Evolutionary conservation across 2,329 filamentous ascomycete genomes (phyloP).

Genomic region (Gliomastix tumulicola): DNA sequence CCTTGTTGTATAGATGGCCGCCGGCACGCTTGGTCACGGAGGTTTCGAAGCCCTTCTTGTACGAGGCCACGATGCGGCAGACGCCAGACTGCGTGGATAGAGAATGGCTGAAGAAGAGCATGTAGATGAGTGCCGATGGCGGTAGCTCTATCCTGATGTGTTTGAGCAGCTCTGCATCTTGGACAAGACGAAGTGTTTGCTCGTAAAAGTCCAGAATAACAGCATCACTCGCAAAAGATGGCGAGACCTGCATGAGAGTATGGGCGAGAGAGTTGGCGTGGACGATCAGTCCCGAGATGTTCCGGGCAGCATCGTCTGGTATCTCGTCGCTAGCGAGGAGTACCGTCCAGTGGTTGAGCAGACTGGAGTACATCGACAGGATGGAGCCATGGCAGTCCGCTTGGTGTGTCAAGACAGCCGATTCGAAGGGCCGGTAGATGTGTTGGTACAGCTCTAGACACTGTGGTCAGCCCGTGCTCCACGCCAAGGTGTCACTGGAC

Average conservation of each 20-base stretch:
- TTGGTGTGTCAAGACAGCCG: slow-evolving; percentile 39
- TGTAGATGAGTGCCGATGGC: slow-evolving; percentile 60
- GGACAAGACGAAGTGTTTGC: slow-evolving; percentile 48
- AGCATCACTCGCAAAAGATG: slow-evolving; percentile 36
- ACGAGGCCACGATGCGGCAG: slow-evolving; percentile 61
- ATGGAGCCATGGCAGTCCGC: slow-evolving; percentile 49
- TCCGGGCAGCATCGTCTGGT: slow-evolving; percentile 24
- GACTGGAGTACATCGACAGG: slow-evolving; percentile 57
- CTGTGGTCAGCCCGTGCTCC: background rate
- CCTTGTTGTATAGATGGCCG: slow-evolving; percentile 42
- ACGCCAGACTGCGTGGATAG: slow-evolving; percentile 60
- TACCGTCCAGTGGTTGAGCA: slow-evolving; percentile 56
- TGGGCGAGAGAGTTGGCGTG: slow-evolving; percentile 51
- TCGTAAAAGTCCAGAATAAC: slow-evolving; percentile 66
- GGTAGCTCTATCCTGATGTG: slow-evolving; percentile 63
- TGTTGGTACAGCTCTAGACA: slow-evolving; percentile 38
- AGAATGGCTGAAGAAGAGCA: slow-evolving; percentile 59
- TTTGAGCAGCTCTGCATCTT: slow-evolving; percentile 38
- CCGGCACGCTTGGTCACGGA: slow-evolving; percentile 35
- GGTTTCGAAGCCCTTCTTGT: slow-evolving; percentile 68
- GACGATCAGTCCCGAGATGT: slow-evolving; percentile 33
- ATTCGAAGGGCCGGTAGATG: slow-evolving; percentile 46
- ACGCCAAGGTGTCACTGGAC: background rate
- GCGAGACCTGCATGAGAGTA: slow-evolving; percentile 49
- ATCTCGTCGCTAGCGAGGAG: slow-evolving; percentile 32